phyloP scores from a whole-genome alignment of 2,329 filamentous ascomycete genomes.

The Graphilbum fragrans region DNA sequence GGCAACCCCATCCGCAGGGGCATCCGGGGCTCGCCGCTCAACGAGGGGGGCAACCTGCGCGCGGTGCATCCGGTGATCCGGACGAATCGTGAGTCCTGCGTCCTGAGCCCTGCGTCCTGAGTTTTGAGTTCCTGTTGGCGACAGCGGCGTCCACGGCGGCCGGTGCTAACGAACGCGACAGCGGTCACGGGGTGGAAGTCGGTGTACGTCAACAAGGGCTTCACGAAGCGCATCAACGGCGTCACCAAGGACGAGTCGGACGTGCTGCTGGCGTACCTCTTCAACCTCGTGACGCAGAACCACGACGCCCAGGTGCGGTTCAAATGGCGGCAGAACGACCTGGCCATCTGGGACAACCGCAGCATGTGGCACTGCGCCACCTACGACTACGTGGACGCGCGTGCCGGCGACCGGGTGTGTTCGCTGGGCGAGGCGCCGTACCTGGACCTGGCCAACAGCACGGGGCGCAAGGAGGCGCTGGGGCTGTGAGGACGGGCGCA shows the following conservation, averaged over 20 bases:
- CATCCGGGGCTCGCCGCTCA: constrained; percentile 42
- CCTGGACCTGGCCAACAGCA: constrained; percentile 22
- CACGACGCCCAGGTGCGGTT: constrained; percentile 46
- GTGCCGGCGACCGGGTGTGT: constrained; percentile 28
- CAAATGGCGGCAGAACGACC: constrained; percentile 38
- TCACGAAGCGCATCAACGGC: constrained; percentile 42
- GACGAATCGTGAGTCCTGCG: constrained; percentile 33
- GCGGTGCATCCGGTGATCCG: constrained; percentile 42
- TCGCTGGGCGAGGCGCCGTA: constrained; percentile 31
- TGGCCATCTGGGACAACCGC: constrained; percentile 56
- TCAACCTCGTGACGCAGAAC: constrained; percentile 37
- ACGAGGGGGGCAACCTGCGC: constrained; percentile 37
- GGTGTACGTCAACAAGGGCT: constrained; percentile 36
- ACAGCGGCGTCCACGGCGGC: too few relatives aligned
- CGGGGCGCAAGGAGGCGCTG: constrained; percentile 1
- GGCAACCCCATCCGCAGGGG: constrained; percentile 21
- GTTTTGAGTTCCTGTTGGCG: neutral
- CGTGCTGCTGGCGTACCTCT: constrained; percentile 33
- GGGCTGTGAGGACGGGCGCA: neutral
- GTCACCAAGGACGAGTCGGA: constrained; percentile 42
- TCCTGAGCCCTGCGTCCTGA: neutral
- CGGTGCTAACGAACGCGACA: constrained; percentile 2
- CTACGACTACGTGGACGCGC: constrained; percentile 42
- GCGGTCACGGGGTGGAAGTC: constrained; percentile 46
- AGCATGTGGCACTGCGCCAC: constrained; percentile 41